Evolutionary conservation across 169 alveolate genomes (phyloP), one percentile per base, ranked within the genome.

Genomic region (Plasmodium ovale): DNA sequence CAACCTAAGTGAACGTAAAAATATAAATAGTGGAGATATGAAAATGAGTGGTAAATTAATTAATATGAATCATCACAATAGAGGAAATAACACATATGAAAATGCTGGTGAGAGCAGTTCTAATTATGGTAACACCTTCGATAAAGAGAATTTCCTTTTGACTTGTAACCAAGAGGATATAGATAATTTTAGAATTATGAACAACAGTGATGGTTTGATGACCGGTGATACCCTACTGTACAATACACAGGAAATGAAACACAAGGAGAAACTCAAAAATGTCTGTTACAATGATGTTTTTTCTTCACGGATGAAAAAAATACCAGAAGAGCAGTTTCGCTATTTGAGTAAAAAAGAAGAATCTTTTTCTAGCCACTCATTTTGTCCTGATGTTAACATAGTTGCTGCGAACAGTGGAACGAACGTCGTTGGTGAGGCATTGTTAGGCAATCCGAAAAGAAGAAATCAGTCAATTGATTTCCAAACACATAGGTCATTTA

Each of bases 341-440:
- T 72, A 56, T 49, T 35, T 72, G 19, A 72, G 56, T 23, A 56
- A 19, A 62, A 35, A 60, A 27, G 59, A 56, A n/a, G 72, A 72
- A 56, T 0, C 14, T 33, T 19, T 29, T 4, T 56, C 25, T 5
- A 56, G n/a, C n/a, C n/a, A n/a, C n/a, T n/a, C n/a, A n/a, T n/a
- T n/a, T n/a, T n/a, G n/a, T n/a, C n/a, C n/a, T n/a, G n/a, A n/a
- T n/a, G n/a, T n/a, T n/a, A n/a, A n/a, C n/a, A n/a, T n/a, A n/a
- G n/a, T n/a, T n/a, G n/a, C n/a, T n/a, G n/a, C n/a, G n/a, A n/a
- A n/a, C n/a, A n/a, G n/a, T n/a, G n/a, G n/a, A n/a, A n/a, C n/a
- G n/a, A n/a, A n/a, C n/a, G n/a, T n/a, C n/a, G n/a, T n/a, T n/a
- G n/a, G n/a, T n/a, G n/a, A n/a, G n/a, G n/a, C n/a, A n/a, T n/a